These are phyloP conservation scores for Colletotrichum trifolii DNA, from an alignment of 2,329 filamentous ascomycete species.

Conservation along the genomic window DNA sequence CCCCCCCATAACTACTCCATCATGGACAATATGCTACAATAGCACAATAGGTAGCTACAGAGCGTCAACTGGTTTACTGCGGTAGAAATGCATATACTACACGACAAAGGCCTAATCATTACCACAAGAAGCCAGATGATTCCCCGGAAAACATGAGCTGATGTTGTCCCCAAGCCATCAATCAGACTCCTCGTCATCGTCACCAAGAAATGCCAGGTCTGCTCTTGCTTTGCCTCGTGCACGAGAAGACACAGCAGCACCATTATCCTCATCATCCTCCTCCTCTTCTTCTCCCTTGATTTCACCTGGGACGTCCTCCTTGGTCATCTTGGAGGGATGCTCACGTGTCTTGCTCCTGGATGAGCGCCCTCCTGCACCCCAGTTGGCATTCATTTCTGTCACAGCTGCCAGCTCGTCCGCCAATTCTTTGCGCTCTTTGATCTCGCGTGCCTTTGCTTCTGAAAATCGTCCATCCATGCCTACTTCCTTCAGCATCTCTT, in stretches of 20 bases:
- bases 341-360: conserved; percentile 47
- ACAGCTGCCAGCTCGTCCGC: conserved; percentile 86
- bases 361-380: conserved; percentile 69
- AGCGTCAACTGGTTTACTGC: no score
- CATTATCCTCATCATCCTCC: conserved; percentile 45
- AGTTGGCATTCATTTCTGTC: conserved; percentile 81
- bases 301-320: conserved; percentile 47
- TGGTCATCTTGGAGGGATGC: conserved; percentile 44
- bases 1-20: no score
- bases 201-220: conserved; percentile 74
- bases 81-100: no score
- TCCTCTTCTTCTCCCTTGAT: conserved; percentile 42
- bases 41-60: no score
- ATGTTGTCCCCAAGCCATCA: conserved; percentile 38
- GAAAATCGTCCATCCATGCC: conserved; percentile 94
- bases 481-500: conserved; percentile 78
- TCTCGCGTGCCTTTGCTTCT: conserved; percentile 83
- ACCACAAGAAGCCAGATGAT: no score
- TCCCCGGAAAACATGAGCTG: no score
- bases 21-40: no score
- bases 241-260: conserved; percentile 54
- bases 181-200: conserved; percentile 73
- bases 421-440: conserved; percentile 88
- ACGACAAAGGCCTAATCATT: no score
- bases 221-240: conserved; percentile 58